Evolutionary conservation across 1,284 basidiomycete genomes (phyloP), one percentile per base, ranked within the genome.

Genomic region (Takashimella tepidaria): DNA sequence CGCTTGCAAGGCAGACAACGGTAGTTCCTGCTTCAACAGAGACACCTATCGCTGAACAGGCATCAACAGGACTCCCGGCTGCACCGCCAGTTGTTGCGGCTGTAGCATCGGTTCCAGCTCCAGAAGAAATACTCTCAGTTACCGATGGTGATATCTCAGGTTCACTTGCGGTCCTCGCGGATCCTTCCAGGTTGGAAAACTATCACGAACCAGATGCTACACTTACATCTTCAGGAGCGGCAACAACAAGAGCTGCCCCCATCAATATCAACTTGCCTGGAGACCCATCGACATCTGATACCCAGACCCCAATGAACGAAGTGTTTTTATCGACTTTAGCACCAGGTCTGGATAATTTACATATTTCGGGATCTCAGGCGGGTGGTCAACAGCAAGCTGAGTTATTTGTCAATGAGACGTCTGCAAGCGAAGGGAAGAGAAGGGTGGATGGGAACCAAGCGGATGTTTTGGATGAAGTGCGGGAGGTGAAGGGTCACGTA

Each of bases 321-420:
- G 76, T 74, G 2, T 80, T 80, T 65, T 63, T 80, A 4, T 73
- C 74, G 41, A 79, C 77, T 1, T 61, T 80, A 2, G 78, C 78
- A n/a, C 75, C 31, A 37, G 31, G 31, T 8, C 31, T 8, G 31
- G 31, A 16, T 37, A 8, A 37, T 16, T 37, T 37, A 8, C 10
- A 37, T 37, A n/a, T n/a, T n/a, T n/a, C n/a, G n/a, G n/a, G n/a
- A n/a, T n/a, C n/a, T n/a, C n/a, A n/a, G n/a, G n/a, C n/a, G n/a
- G n/a, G n/a, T n/a, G n/a, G n/a, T n/a, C n/a, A n/a, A 37, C 31
- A 8, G 31, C 31, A 8, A 65, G 42, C 66, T 65, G 41, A 50
- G 55, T 44, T 48, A 54, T 24, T 56, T 64, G 49, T 65, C 65
- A n/a, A n/a, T n/a, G n/a, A n/a, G 22, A 54, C 58, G 44, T 63